phyloP scores from a whole-genome alignment of 1,284 basidiomycete species.

The Apiotrichum gamsii region DNA sequence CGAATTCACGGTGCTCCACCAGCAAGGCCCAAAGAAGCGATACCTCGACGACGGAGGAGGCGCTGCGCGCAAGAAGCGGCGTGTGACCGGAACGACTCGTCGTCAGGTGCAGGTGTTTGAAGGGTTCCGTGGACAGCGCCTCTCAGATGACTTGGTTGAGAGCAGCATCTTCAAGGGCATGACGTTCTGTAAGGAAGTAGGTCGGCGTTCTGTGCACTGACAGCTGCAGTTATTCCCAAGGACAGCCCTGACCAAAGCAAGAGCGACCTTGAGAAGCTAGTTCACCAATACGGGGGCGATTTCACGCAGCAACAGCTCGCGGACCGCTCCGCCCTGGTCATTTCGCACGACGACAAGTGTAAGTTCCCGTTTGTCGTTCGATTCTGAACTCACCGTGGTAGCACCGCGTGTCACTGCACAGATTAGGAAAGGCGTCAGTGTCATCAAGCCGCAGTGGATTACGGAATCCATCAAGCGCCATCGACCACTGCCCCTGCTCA shows the following conservation, averaged over 20 bases:
- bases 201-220: too few relatives aligned
- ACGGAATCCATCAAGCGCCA: constrained; percentile 62
- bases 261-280: constrained; percentile 47
- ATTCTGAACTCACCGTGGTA: constrained; percentile 8
- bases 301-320: constrained; percentile 55
- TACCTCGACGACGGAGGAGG: constrained; percentile 39
- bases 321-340: constrained; percentile 52
- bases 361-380: neutral
- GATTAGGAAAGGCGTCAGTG: constrained; percentile 54
- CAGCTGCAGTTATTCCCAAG: constrained; percentile 58
- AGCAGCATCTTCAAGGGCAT: constrained; percentile 64
- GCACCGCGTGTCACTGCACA: constrained; percentile 50
- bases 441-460: constrained; percentile 75
- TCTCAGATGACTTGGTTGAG: constrained; percentile 57
- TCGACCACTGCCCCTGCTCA: constrained; percentile 56
- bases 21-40: constrained; percentile 32
- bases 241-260: constrained; percentile 47
- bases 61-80: constrained; percentile 28
- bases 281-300: constrained; percentile 68
- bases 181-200: constrained; percentile 76
- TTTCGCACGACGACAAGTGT: constrained; percentile 42
- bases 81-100: constrained; percentile 8
- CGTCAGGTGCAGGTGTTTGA: constrained; percentile 57
- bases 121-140: constrained; percentile 58
- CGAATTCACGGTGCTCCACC: constrained; percentile 35